phyloP scores from a whole-genome alignment of 129 eudicot genomes.

The Lactuca saligna region DNA sequence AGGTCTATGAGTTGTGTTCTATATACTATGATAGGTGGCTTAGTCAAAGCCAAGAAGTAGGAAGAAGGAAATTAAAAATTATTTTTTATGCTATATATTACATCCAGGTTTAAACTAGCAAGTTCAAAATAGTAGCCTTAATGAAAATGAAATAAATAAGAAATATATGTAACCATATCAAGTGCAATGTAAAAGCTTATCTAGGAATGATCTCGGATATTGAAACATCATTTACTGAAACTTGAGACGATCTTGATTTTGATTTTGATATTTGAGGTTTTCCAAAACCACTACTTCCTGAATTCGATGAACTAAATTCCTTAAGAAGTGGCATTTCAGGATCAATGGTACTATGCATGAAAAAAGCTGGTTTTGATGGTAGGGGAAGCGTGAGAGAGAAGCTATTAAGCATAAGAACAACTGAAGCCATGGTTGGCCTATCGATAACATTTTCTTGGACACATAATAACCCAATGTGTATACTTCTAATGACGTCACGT shows the following conservation, averaged over 20 bases:
- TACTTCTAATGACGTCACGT: slow-evolving; percentile 29
- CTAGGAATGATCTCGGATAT: slow-evolving; percentile 25
- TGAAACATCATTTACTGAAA: slow-evolving; percentile 18
- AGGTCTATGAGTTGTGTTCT: too few relatives aligned
- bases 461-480: slow-evolving; percentile 41
- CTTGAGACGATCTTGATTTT: slow-evolving; percentile 4
- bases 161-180: slow-evolving; percentile 14
- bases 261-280: slow-evolving; percentile 14
- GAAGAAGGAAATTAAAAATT: not conserved
- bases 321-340: slow-evolving; percentile 16
- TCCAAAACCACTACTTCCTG: not conserved
- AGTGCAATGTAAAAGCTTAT: not conserved
- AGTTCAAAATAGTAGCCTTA: not conserved
- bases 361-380: slow-evolving; percentile 34
- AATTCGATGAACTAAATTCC: not conserved
- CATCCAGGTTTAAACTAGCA: not conserved
- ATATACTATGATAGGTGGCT: too few relatives aligned
- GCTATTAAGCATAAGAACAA: slow-evolving; percentile 39
- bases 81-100: too few relatives aligned
- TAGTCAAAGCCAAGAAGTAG: not conserved
- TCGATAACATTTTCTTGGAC: slow-evolving; percentile 31
- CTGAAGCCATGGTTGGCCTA: slow-evolving; percentile 41
- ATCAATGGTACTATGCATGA: slow-evolving; percentile 9
- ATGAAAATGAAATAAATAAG: not conserved
- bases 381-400: slow-evolving; percentile 23